Evolutionary conservation across 2,329 filamentous ascomycete genomes (phyloP), one percentile per base, ranked within the genome.

Genomic region (Trichoderma hamatum): DNA sequence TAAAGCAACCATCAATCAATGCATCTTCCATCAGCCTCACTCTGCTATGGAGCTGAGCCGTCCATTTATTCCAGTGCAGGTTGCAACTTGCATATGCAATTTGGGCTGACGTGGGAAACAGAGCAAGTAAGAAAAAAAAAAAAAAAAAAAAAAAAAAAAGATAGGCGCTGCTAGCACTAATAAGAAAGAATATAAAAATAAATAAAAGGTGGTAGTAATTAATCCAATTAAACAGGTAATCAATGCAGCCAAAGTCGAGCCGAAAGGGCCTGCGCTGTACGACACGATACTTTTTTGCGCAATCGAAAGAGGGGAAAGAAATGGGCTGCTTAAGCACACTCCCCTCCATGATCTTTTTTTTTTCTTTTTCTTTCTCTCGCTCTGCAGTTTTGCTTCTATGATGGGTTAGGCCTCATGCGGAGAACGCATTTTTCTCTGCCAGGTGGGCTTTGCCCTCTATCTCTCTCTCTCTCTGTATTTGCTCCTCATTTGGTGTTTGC

Each of bases 231-330:
- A 52, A 36, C n/a, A 21, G 59, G 43, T 62, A 63, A 52, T 63
- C 30, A 34, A 52, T 32, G 30, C 28, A 26, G n/a, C 59, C 43
- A 62, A 43, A 28, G 28, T 36, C 19, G 43, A 36, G 46, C 30
- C 30, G 60, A 39, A 39, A 62, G 49, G 46, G 34, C 60, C 43
- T 63, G 46, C 60, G 51, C 30, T 63, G 60, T 63, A 63, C 60
- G 60, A 63, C 60, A 46, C 28, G 26, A 51, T 6, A 36, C 26
- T 30, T 51, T 46, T 21, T 62, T 63, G 43, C 60, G 46, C 60
- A 63, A 52, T 21, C 32, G 46, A 19, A 49, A 62, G 59, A 62
- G 59, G 59, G 43, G 54, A 32, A 28, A 43, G 32, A 34, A 21
- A 43, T 30, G 43, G 30, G 13, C 30, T 63, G 13, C 30, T 63